Evolutionary conservation across 495 filamentous ascomycete species (phyloP).

Genomic region (Podospora bellae-mahoneyi): DNA sequence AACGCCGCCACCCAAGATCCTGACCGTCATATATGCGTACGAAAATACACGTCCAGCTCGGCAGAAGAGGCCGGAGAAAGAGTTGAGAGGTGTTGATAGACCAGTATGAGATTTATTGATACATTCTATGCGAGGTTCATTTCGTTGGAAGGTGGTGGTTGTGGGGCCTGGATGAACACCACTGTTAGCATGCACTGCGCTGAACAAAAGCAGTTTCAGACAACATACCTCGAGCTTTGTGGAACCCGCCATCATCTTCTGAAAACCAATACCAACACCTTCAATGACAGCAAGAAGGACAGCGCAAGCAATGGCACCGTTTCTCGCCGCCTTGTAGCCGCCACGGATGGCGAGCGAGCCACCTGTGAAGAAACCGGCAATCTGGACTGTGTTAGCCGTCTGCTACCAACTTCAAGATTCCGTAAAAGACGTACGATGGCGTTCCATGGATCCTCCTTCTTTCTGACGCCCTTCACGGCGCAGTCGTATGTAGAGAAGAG

Average conservation of each 20-base stretch:
- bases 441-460: constrained; percentile 98
- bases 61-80: constrained; percentile 26
- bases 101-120: constrained; percentile 7
- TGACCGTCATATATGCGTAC: constrained; percentile 37
- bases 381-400: constrained; percentile 25
- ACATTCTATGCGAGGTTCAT: constrained; percentile 37
- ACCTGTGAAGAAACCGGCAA: constrained; percentile 96
- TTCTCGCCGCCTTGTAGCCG: constrained; percentile 81
- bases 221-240: constrained; percentile 72
- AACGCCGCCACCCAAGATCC: constrained; percentile 35
- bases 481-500: constrained; percentile 94
- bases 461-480: constrained; percentile 89
- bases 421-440: constrained; percentile 52
- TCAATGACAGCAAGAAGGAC: constrained; percentile 94
- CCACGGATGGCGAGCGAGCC: constrained; percentile 87
- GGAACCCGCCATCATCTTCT: constrained; percentile 91
- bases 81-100: constrained; percentile 37
- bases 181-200: constrained; percentile 1
- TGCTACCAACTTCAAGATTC: neutral
- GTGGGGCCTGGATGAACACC: constrained; percentile 31
- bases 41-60: constrained; percentile 31
- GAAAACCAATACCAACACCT: constrained; percentile 94
- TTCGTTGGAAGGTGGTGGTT: constrained; percentile 37
- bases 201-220: neutral
- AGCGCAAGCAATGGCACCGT: constrained; percentile 93